These are phyloP conservation scores for Leishmania lainsoni DNA, from an alignment of 208 protist species.

Conservation along the genomic window DNA sequence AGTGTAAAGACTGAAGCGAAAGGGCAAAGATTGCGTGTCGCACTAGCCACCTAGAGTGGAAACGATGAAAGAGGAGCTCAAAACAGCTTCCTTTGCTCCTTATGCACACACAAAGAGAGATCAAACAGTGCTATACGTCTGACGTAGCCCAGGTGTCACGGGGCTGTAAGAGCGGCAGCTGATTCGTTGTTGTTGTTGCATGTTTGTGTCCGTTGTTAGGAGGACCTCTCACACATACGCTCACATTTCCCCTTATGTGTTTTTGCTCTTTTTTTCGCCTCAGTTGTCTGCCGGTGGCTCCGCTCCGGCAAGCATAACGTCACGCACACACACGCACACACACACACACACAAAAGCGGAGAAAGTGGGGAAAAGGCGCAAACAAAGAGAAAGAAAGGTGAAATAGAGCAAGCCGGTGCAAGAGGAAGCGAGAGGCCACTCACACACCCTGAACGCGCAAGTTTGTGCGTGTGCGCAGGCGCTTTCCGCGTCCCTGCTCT, in stretches of 20 bases:
- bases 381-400: slow-evolving; percentile 2
- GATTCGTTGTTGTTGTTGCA: neutral
- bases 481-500: neutral
- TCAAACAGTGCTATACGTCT: neutral
- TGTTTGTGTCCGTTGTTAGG: neutral
- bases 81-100: neutral
- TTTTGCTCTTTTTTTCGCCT: neutral
- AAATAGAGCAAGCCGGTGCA: neutral
- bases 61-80: neutral
- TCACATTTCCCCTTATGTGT: neutral
- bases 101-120: neutral
- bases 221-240: neutral
- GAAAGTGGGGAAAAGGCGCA: neutral
- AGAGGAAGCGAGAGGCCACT: neutral
- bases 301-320: neutral
- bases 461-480: neutral
- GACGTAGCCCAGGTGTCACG: neutral
- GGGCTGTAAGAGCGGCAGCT: neutral
- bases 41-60: neutral
- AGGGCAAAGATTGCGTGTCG: neutral
- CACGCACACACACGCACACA: neutral
- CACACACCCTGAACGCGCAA: neutral
- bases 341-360: neutral
- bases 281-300: neutral
- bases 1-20: neutral